Evolutionary conservation across 805 yeast genomes (phyloP).

Genomic region (Metschnikowia bowlesiae): DNA sequence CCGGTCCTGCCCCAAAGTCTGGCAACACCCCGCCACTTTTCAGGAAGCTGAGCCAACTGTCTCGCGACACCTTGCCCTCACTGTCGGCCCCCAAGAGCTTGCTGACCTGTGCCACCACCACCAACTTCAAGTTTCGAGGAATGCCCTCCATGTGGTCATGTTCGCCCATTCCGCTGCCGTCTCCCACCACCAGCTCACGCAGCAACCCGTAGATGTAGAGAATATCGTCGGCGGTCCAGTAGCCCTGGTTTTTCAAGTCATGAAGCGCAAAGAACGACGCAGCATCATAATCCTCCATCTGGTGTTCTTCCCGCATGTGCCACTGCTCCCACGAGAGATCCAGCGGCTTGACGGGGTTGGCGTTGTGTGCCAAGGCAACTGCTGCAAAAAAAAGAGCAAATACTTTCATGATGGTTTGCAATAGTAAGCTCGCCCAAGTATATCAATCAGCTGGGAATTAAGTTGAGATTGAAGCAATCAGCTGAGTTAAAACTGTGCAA

Average conservation of each 20-base stretch:
- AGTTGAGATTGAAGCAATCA: too few species aligned
- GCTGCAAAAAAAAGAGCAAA: neutral
- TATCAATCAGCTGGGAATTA: too few species aligned
- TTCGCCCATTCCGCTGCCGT: conserved; percentile 84
- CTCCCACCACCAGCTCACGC: conserved; percentile 72
- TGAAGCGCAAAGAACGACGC: conserved; percentile 76
- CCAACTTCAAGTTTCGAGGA: conserved; percentile 49
- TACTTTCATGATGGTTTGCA: neutral
- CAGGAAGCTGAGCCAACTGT: conserved; percentile 67
- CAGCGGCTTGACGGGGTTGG: conserved; percentile 15
- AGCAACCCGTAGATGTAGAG: conserved; percentile 75
- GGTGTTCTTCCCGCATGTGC: conserved; percentile 92
- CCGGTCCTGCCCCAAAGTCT: conserved; percentile 89
- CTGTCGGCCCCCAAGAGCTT: conserved; percentile 57
- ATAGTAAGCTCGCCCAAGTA: too few species aligned
- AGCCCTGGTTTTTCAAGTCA: conserved; percentile 60
- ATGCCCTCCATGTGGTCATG: conserved; percentile 54
- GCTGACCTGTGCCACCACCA: conserved; percentile 55
- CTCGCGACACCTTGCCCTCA: conserved; percentile 59
- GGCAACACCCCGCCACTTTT: conserved; percentile 70
- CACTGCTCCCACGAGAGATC: conserved; percentile 71
- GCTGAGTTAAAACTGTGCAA: too few species aligned
- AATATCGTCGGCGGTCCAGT: conserved; percentile 58
- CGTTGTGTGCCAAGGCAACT: conserved; percentile 7
- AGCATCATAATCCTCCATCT: conserved; percentile 66